Evolutionary conservation across 371 early-diverging fungal genomes (phyloP).

Genomic region (Phascolomyces articulosus): DNA sequence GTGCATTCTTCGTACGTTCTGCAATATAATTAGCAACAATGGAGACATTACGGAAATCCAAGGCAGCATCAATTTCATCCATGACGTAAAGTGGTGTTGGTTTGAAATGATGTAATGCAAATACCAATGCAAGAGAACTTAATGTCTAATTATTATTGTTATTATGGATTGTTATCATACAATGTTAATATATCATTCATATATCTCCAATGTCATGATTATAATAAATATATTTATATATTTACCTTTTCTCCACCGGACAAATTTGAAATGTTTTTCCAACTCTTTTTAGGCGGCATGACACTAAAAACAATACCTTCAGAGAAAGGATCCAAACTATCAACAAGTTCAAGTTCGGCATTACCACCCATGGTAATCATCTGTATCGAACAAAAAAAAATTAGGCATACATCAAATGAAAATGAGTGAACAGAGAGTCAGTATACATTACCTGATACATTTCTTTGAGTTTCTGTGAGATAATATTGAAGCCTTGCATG

Average conservation of each 20-base stretch:
- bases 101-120: constrained; percentile 99
- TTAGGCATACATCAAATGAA: neutral
- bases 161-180: no score
- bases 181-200: no score
- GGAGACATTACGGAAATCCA: constrained; percentile 99
- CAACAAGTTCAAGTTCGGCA: constrained; percentile 99
- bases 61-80: constrained; percentile 99
- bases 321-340: constrained; percentile 99
- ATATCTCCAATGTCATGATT: no score
- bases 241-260: constrained; percentile 99
- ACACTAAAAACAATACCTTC: constrained; percentile 99
- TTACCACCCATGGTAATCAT: constrained; percentile 99
- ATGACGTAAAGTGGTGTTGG: constrained; percentile 99
- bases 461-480: constrained; percentile 96
- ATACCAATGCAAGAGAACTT: constrained; percentile 97
- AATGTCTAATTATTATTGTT: no score
- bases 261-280: constrained; percentile 99
- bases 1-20: constrained; percentile 97
- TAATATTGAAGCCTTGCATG: constrained; percentile 95
- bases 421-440: neutral
- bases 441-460: constrained; percentile 99
- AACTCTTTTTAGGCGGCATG: constrained; percentile 99
- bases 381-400: constrained; percentile 29
- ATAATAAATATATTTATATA: no score
- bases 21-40: constrained; percentile 99